Evolutionary conservation across 1,284 basidiomycete genomes (phyloP), one percentile per base, ranked within the genome.

Genomic region (Moesziomyces parantarcticus): DNA sequence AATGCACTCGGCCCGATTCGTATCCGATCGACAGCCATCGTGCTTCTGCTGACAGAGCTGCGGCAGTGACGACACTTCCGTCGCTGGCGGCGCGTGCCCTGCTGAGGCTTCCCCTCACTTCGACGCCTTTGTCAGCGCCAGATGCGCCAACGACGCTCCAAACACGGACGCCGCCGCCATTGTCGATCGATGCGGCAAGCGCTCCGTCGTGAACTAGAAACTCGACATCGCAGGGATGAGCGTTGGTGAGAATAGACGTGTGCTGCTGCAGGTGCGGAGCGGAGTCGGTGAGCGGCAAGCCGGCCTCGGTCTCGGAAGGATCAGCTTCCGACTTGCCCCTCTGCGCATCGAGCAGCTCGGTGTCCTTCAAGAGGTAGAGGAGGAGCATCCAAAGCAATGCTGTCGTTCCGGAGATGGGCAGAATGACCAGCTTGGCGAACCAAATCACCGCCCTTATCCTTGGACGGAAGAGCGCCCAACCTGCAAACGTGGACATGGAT

Each of bases 291-390:
- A 85, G 81, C 45, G 85, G 77, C 6, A 57, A 81, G 1, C 81
- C 75, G 36, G 44, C 52, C n/a, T 46, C 45, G n/a, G 21, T 36
- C 20, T 63, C 70, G 26, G 61, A 58, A 21, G 61, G 58, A 36
- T 75, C 67, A 2, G 63, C 54, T 20, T 62, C 57, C 41, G 51
- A 88, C 88, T 14, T 86, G 85, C 48, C 88, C 86, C 82, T 88
- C 44, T 94, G 93, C 5, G 91, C 91, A 77, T 95, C 94, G 16
- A 97, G 88, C 2, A 94, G 88, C 65, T 98, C 94, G 0, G 93
- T 89, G 73, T 97, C 91, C 85, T 96, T 96, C 61, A 97, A 86
- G 1, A 99, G 87, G 81, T 95, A 95, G n/a, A 93, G 87, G 14
- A 97, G 86, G 21, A 98, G 85, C 9, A 88, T 87, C 83, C 92